Percentiles rank a stretch among this genome's conserved stretches.
Evolutionary conservation across 2,329 filamentous ascomycete species (phyloP).

Genomic region (Pseudodiploospora longispora): DNA sequence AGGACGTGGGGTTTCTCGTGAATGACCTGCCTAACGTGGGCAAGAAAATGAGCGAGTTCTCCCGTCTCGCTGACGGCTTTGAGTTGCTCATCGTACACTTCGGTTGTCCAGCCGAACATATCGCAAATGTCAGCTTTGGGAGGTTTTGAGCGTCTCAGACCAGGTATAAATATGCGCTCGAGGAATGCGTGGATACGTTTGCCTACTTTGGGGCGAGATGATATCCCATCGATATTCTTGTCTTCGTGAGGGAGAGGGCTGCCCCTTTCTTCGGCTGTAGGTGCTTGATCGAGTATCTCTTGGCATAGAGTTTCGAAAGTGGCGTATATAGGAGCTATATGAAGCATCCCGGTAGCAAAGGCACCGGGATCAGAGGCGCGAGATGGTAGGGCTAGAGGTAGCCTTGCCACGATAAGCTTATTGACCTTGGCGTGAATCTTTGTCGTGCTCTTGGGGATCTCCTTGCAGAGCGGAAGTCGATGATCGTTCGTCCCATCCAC

Average conservation of each 20-base stretch:
- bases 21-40: conserved; percentile 44
- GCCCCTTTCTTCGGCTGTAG: not conserved
- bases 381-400: conserved; percentile 64
- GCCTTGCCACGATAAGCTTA: conserved; percentile 57
- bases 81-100: conserved; percentile 41
- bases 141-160: conserved; percentile 38
- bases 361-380: conserved; percentile 45
- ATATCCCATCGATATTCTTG: not conserved
- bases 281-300: conserved; percentile 35
- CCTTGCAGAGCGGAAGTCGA: conserved; percentile 22
- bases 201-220: conserved; percentile 6
- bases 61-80: conserved; percentile 26
- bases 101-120: conserved; percentile 42
- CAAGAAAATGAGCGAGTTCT: conserved; percentile 42
- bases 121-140: conserved; percentile 45
- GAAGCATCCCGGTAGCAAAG: conserved; percentile 60
- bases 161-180: conserved; percentile 37
- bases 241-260: too few relatives aligned
- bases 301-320: conserved; percentile 61
- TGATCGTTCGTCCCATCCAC: too few relatives aligned
- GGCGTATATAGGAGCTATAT: conserved; percentile 63
- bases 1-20: conserved; percentile 55
- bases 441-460: conserved; percentile 44
- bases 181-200: conserved; percentile 33
- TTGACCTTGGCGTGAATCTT: conserved; percentile 58